These are phyloP conservation scores for Daldinia eschscholtzii DNA, from an alignment of 2,329 filamentous ascomycete species.

Conservation along the genomic window DNA sequence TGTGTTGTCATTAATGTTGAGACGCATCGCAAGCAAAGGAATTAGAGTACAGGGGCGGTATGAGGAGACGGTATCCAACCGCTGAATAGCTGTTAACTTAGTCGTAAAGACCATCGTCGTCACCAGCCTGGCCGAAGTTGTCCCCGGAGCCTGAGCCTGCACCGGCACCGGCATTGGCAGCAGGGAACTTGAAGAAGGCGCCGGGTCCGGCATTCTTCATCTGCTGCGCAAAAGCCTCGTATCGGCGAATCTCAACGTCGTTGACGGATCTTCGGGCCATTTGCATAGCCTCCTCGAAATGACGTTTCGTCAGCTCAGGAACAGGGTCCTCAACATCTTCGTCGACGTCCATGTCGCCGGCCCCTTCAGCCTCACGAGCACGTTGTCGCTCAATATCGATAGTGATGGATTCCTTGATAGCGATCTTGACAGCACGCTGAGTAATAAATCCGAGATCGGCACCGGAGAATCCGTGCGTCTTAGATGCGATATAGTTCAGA, in stretches of 20 bases:
- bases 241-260: slow-evolving; percentile 96
- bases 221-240: slow-evolving; percentile 98
- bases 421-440: slow-evolving; percentile 98
- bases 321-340: slow-evolving; percentile 92
- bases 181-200: slow-evolving; percentile 97
- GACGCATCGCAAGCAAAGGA: slow-evolving; percentile 54
- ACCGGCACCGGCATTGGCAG: slow-evolving; percentile 69
- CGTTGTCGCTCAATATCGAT: slow-evolving; percentile 91
- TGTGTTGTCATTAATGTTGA: slow-evolving; percentile 49
- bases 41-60: slow-evolving; percentile 61
- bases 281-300: slow-evolving; percentile 99
- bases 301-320: slow-evolving; percentile 92
- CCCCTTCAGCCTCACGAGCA: slow-evolving; percentile 88
- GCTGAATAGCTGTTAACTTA: slow-evolving; percentile 63
- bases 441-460: slow-evolving; percentile 99
- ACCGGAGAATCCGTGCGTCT: slow-evolving; percentile 99
- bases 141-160: slow-evolving; percentile 72
- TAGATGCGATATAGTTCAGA: slow-evolving; percentile 90
- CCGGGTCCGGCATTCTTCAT: slow-evolving; percentile 98
- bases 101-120: slow-evolving; percentile 97
- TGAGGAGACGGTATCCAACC: slow-evolving; percentile 8
- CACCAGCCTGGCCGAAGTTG: slow-evolving; percentile 85
- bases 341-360: slow-evolving; percentile 84
- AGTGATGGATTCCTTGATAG: slow-evolving; percentile 96
- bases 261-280: slow-evolving; percentile 92